A percentile compares a stretch with the other conserved stretches of the same genome.
Conservation (phyloP, 192 early-diverging fungal species). For the Gigaspora rosea region DNA sequence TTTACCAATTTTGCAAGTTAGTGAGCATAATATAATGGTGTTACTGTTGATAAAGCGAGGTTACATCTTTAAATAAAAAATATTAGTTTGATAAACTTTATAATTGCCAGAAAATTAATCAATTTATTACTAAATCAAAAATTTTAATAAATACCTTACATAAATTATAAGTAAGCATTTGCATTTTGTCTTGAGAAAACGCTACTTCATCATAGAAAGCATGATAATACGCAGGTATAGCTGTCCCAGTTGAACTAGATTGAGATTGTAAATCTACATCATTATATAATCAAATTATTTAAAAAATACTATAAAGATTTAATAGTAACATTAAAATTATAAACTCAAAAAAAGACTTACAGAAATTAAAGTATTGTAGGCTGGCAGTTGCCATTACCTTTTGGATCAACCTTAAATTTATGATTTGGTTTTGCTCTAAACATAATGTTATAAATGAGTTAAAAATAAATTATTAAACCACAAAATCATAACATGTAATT, state of each 20-base stretch:
- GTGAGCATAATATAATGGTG: neutral
- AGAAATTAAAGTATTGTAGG: slow-evolving; percentile 68
- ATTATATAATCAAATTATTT: too few species aligned
- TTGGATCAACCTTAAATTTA: slow-evolving; percentile 53
- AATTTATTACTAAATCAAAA: neutral
- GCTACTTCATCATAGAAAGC: slow-evolving; percentile 85
- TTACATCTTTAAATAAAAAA: neutral
- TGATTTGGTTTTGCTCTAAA: neutral
- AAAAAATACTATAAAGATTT: too few species aligned
- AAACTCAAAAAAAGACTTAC: slow-evolving; percentile 72
- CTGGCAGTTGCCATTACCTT: slow-evolving; percentile 74
- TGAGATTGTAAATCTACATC: slow-evolving; percentile 73
- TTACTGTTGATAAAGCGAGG: neutral
- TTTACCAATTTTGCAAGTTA: neutral
- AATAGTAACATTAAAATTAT: slow-evolving; percentile 51
- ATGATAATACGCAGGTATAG: slow-evolving; percentile 88
- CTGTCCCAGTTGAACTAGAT: slow-evolving; percentile 89
- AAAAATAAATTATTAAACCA: too few species aligned
- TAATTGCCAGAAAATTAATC: neutral
- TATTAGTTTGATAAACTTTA: neutral
- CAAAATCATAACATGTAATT: too few species aligned
- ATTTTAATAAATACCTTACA: slow-evolving; percentile 56
- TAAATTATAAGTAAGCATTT: slow-evolving; percentile 84
- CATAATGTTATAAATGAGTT: neutral
- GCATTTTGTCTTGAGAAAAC: slow-evolving; percentile 75